These are phyloP conservation scores for Xylaria curta DNA, from an alignment of 495 filamentous ascomycete genomes.

Conservation along the genomic window DNA sequence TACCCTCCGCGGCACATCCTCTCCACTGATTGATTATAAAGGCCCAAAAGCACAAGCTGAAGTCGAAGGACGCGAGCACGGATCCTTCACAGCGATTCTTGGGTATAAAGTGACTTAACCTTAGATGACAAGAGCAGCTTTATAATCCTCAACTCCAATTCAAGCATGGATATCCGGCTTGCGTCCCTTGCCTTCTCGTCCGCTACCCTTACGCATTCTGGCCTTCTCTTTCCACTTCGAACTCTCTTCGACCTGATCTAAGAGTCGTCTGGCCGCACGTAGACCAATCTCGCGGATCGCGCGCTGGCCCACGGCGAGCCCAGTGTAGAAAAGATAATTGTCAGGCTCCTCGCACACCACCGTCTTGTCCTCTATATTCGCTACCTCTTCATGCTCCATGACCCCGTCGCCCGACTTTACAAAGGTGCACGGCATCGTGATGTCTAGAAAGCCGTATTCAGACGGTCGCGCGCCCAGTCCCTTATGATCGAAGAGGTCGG, in stretches of 20 bases:
- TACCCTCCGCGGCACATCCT: not conserved
- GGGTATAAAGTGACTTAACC: not conserved
- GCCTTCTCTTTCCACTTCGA: constrained; percentile 21
- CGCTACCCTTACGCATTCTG: not conserved
- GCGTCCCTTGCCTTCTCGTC: not conserved
- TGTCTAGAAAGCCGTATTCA: constrained; percentile 36
- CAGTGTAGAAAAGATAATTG: constrained; percentile 45
- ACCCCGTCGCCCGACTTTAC: not conserved
- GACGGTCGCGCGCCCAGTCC: constrained; percentile 35
- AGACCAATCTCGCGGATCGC: constrained; percentile 42
- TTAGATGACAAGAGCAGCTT: not conserved
- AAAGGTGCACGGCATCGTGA: constrained; percentile 38
- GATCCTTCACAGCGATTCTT: not conserved
- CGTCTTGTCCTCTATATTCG: not conserved
- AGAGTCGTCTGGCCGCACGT: constrained; percentile 37
- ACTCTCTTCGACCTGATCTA: constrained; percentile 29
- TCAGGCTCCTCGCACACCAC: constrained; percentile 38
- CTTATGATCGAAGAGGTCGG: constrained; percentile 39
- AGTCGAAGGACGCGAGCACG: not conserved
- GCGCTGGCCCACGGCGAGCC: constrained; percentile 39
- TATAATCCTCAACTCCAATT: not conserved
- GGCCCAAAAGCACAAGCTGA: not conserved
- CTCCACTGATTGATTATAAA: not conserved
- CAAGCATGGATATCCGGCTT: not conserved
- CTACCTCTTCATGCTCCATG: not conserved